Percentiles rank a stretch among this genome's conserved stretches.
These are phyloP conservation scores for Lachnellula suecica DNA, from an alignment of 2,329 filamentous ascomycete genomes.

Conservation along the genomic window DNA sequence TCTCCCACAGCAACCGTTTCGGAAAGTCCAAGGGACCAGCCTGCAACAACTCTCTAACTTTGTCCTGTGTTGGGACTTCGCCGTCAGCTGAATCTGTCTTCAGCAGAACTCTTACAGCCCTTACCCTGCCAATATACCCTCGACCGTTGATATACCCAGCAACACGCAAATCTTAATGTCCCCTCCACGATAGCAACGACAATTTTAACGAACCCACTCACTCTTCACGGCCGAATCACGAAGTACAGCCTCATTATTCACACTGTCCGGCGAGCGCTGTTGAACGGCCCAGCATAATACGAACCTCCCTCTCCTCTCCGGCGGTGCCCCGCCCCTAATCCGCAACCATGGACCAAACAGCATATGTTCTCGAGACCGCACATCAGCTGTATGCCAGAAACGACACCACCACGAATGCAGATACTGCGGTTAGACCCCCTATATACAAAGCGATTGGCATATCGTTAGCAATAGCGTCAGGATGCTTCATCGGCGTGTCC, in stretches of 20 bases:
- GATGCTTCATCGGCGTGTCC: constrained; percentile 88
- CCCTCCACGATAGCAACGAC: constrained; percentile 9
- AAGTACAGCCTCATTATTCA: not conserved
- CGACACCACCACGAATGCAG: constrained; percentile 29
- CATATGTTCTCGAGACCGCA: constrained; percentile 36
- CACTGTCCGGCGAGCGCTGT: constrained; percentile 6
- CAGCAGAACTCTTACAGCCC: constrained; percentile 15
- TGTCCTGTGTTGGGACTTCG: constrained; percentile 2
- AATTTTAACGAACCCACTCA: constrained; percentile 2
- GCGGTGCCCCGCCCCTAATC: constrained; percentile 16
- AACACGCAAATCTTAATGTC: constrained; percentile 5
- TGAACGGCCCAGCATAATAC: constrained; percentile 10
- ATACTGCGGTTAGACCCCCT: constrained; percentile 24
- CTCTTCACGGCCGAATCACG: constrained; percentile 2
- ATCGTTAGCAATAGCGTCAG: constrained; percentile 79
- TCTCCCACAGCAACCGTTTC: constrained; percentile 29
- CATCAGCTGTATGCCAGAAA: constrained; percentile 45
- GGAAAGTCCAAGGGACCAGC: constrained; percentile 6
- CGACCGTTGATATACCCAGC: constrained; percentile 6
- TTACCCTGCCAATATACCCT: constrained; percentile 4
- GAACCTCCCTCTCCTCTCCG: constrained; percentile 4
- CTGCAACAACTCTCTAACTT: constrained; percentile 7
- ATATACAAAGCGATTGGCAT: constrained; percentile 86
- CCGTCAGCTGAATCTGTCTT: constrained; percentile 5
- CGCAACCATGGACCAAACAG: constrained; percentile 38